Conservation (phyloP, 495 filamentous ascomycete genomes). For the Xylaria intraflava region DNA sequence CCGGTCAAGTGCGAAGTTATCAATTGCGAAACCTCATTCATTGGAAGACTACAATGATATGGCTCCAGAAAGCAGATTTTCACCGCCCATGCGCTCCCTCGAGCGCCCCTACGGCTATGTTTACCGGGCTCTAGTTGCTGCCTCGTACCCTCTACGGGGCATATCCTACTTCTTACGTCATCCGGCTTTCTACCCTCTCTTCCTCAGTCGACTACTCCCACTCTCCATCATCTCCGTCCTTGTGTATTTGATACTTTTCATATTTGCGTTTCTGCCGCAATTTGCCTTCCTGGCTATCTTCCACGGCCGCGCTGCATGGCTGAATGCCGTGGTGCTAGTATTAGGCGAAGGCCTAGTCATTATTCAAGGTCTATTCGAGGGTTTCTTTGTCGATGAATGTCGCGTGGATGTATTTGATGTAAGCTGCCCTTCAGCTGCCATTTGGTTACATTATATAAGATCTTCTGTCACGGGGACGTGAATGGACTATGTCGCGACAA, state of each 20-base stretch:
- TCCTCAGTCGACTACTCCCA: slow-evolving; percentile 61
- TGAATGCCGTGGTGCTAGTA: slow-evolving; percentile 71
- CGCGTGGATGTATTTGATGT: slow-evolving; percentile 92
- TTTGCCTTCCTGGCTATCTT: slow-evolving; percentile 73
- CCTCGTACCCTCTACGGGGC: slow-evolving; percentile 47
- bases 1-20: no score
- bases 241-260: slow-evolving; percentile 69
- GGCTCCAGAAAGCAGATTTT: slow-evolving; percentile 18
- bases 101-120: slow-evolving; percentile 23
- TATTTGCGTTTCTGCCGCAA: slow-evolving; percentile 85
- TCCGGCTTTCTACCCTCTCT: slow-evolving; percentile 58
- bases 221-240: slow-evolving; percentile 65
- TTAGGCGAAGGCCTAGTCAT: slow-evolving; percentile 76
- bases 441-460: background rate
- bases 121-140: slow-evolving; percentile 24
- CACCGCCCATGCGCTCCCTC: slow-evolving; percentile 20
- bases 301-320: slow-evolving; percentile 71
- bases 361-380: slow-evolving; percentile 69
- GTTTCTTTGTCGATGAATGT: slow-evolving; percentile 74
- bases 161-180: slow-evolving; percentile 70
- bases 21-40: background rate
- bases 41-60: slow-evolving; percentile 12
- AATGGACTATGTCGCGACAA: background rate
- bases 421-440: slow-evolving; percentile 32
- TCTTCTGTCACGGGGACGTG: background rate